Percentiles rank a stretch among this genome's conserved stretches.
Conservation (phyloP, 164 flowering plant genomes). For the Liriodendron chinense region DNA sequence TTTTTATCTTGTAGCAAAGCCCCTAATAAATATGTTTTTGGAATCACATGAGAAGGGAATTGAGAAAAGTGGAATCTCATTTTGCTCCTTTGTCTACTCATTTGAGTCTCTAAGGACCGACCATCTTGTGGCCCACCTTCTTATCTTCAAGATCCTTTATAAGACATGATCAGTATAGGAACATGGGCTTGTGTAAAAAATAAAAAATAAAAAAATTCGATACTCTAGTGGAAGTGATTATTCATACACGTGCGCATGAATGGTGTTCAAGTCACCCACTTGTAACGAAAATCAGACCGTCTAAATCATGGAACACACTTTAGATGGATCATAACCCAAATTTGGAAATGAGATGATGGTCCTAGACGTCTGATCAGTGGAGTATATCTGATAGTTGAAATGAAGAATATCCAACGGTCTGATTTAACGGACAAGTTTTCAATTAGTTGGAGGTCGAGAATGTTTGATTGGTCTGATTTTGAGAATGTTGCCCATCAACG, state of each 20-base stretch:
- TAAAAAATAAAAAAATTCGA: background rate
- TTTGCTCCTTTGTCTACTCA: conserved; percentile 9
- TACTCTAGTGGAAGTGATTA: background rate
- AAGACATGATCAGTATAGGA: background rate
- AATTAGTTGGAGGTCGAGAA: too few species aligned
- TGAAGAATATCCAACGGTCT: too few species aligned
- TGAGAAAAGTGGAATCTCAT: background rate
- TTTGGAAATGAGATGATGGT: too few species aligned
- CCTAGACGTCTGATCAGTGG: too few species aligned
- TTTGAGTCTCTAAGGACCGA: background rate
- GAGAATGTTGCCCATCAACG: too few species aligned
- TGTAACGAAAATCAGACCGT: background rate
- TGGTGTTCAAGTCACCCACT: background rate
- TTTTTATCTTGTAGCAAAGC: background rate
- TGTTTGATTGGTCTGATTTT: too few species aligned
- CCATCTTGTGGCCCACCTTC: background rate
- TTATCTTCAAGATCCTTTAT: conserved; percentile 5
- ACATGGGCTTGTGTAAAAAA: too few species aligned
- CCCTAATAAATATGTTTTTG: conserved; percentile 13
- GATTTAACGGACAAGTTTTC: too few species aligned
- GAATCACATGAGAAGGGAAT: conserved; percentile 1
- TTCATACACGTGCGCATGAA: background rate
- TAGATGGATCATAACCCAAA: too few species aligned
- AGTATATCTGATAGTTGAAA: too few species aligned
- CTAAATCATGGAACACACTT: background rate